Evolutionary conservation across 2,329 filamentous ascomycete species (phyloP), one percentile per base, ranked within the genome.

Genomic region (Zymoseptoria passerinii): DNA sequence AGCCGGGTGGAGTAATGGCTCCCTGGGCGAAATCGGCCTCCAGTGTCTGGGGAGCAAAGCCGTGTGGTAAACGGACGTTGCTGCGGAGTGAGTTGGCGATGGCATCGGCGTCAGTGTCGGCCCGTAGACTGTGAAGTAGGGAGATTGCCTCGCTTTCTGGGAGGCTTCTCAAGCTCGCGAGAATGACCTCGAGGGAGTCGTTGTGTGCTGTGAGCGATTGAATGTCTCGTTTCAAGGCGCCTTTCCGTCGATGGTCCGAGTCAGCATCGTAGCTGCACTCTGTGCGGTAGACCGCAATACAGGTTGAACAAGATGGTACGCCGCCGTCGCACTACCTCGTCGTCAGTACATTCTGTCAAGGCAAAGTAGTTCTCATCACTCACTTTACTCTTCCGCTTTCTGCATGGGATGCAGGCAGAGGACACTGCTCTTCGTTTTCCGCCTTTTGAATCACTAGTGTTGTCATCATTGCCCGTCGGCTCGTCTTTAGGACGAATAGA

Each of bases 301-400:
- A 81, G 9, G 79, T 80, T 20, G 77, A 77, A 67, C 79, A 81
- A 6, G 74, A 67, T 35, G 78, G 79, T 10, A 73, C 68, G 29
- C 72, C 70, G 40, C 78, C 78, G 67, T 81, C 78, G 65, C 79
- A 81, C 78, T 81, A 62, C 49, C 44, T 28, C 63, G 44, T 60
- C 10, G 58, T 60, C 48, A 62, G 60, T 40, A 52, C 27, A 19
- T 18, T 54, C 29, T 48, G 20, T 29, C 3, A 48, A 4, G 20
- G 28, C 23, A 19, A 4, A 16, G 8, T 16, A 20, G 9, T n/a
- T 18, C 16, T 16, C 50, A 23, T 18, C 4, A 59, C 72, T 54
- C 57, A 77, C 77, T 71, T 79, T 80, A 58, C 75, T 78, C 64
- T 80, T 80, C 58, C 78, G 74, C 65, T 77, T 78, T 48, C 78